Conservation (phyloP, 108 stramenopile species). For the Craspedostauros australis region DNA sequence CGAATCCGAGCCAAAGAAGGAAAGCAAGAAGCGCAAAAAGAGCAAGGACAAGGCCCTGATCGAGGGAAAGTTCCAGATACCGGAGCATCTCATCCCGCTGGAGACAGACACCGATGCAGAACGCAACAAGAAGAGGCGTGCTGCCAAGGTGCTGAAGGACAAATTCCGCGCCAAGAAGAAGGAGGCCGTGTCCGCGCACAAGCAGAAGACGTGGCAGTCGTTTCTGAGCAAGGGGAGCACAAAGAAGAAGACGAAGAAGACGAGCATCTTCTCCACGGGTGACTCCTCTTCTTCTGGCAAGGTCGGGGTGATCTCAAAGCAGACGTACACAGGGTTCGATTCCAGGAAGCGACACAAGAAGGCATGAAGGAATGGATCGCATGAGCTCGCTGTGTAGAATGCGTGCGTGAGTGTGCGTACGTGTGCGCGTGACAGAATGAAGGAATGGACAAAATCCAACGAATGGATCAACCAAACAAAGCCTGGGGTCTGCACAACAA, state of each 20-base stretch:
- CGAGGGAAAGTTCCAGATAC: conserved; percentile 61
- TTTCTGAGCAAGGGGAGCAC: conserved; percentile 51
- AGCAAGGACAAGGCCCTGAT: too few relatives aligned
- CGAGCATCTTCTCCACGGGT: conserved; percentile 70
- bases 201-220: conserved; percentile 74
- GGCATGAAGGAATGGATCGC: too few relatives aligned
- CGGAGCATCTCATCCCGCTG: conserved; percentile 38
- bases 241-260: conserved; percentile 16
- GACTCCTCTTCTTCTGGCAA: too few relatives aligned
- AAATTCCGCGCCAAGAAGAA: conserved; percentile 61
- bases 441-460: too few relatives aligned
- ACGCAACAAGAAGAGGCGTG: conserved; percentile 54
- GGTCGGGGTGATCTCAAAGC: conserved; percentile 68
- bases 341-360: conserved; percentile 64
- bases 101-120: conserved; percentile 68
- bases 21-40: conserved; percentile 31
- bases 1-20: too few relatives aligned
- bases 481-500: too few relatives aligned
- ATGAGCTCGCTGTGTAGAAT: too few relatives aligned
- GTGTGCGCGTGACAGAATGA: too few relatives aligned
- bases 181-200: conserved; percentile 56
- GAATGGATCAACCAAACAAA: too few relatives aligned
- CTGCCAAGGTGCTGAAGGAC: conserved; percentile 69
- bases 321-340: conserved; percentile 53
- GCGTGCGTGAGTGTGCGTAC: too few relatives aligned